Base-by-base conservation (phyloP, 2,329 filamentous ascomycete genomes). In the Rutstroemia sp. region DNA sequence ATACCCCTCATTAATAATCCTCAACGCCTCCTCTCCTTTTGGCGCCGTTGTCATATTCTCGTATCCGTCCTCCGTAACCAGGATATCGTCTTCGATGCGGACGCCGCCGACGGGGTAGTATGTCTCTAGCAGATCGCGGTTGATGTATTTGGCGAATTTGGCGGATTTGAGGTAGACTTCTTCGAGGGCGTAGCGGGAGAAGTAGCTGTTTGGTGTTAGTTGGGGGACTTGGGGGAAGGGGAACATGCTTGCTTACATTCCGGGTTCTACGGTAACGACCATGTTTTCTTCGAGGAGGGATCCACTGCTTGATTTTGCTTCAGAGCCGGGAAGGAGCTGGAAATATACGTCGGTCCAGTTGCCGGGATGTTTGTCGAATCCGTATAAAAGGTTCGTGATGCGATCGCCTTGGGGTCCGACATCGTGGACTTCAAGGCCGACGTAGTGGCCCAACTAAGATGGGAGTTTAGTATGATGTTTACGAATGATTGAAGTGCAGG, bases 61-160 rank as follows among this genome's bases (percentile, higher is more conserved):
- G 65, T 83, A 84, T 0, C 92, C 91, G 23, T 81, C 75, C 59
- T 86, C 77, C 1, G 87, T 94, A 48, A 97, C 84, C 21, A 94
- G 76, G 40, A 97, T 80, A 69, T 92, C 89, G 68, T 97, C 91
- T 73, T 99, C 94, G 59, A 97, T 95, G 48, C 94, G 81, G 25
- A 96, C 90, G 36, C 94, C 94, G 16, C 92, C 94, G 1, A 97
- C 86, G 25, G 73, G 75, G 75, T 88, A 92, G 70, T 87, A 92
- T 60, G 74, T 75, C 58, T 84, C 82, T 49, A 94, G 72, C 5
- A 86, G 78, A 5, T 77, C 75, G 62, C 75, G 73, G 70, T 92
- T 79, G 65, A 94, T 85, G 64, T 81, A 88, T 57, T 77, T 76
- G 40, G 77, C 75, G 67, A 87, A 83, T 75, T 73, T 2, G 30